phyloP scores from a whole-genome alignment of 164 flowering plant genomes.

The Vitis rotundifolia region DNA sequence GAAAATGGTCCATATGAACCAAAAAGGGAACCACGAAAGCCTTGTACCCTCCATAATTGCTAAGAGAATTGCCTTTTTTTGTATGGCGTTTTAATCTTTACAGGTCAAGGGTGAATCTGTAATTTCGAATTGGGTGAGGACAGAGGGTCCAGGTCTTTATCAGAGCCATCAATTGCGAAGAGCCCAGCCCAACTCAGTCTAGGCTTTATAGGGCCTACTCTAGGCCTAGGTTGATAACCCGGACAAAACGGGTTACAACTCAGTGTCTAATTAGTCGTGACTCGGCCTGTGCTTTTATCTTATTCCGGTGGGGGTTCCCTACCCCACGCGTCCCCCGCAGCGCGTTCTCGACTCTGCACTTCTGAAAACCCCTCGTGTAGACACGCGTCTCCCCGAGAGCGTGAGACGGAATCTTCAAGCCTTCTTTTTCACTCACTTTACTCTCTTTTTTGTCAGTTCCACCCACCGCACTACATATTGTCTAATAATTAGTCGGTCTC shows the following conservation, averaged over 20 bases:
- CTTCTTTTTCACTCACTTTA: constrained; percentile 20
- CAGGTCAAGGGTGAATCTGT: background rate
- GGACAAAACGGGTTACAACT: constrained; percentile 46
- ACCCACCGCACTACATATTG: constrained; percentile 30
- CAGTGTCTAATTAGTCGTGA: constrained; percentile 14
- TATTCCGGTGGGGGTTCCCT: background rate
- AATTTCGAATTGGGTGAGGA: background rate
- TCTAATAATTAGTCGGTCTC: constrained; percentile 9
- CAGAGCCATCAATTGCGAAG: constrained; percentile 32
- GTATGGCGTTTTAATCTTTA: no score
- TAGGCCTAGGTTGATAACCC: constrained; percentile 18
- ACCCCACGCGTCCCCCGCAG: constrained; percentile 2
- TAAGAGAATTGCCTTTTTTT: no score
- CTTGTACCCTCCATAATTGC: no score
- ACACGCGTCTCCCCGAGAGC: constrained; percentile 2
- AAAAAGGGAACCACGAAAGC: no score
- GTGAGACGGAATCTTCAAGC: background rate
- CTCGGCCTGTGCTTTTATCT: constrained; percentile 12
- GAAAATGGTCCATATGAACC: constrained; percentile 10
- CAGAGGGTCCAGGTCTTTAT: constrained; percentile 21
- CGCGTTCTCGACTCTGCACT: no score
- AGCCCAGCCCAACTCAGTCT: constrained; percentile 14
- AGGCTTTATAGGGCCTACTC: constrained; percentile 3
- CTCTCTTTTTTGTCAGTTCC: constrained; percentile 21
- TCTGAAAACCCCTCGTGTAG: background rate